Conservation (phyloP, 192 early-diverging fungal species). For the Phlyctochytrium arcticum region DNA sequence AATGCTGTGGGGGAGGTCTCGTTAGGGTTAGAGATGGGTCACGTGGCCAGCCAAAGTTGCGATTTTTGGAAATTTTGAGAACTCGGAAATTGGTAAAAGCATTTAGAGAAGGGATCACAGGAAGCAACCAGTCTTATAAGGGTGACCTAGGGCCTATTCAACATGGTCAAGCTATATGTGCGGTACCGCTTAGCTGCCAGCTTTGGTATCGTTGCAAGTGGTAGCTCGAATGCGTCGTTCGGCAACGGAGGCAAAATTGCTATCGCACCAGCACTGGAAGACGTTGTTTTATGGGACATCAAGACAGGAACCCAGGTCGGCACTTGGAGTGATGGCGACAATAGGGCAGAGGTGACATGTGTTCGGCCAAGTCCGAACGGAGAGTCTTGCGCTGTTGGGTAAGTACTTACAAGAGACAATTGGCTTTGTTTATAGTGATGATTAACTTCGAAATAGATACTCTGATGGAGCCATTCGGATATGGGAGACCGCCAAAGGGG, state of each 20-base stretch:
- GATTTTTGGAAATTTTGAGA: no score
- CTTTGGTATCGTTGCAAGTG: constrained; percentile 82
- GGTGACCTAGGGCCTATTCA: no score
- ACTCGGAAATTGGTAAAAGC: no score
- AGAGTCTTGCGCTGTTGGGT: constrained; percentile 83
- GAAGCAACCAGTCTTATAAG: no score
- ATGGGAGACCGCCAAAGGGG: constrained; percentile 58
- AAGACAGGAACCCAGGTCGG: constrained; percentile 71
- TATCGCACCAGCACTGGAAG: constrained; percentile 79
- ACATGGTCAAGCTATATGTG: constrained; percentile 45
- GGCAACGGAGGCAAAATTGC: constrained; percentile 67
- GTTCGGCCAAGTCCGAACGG: constrained; percentile 61
- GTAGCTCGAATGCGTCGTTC: constrained; percentile 65
- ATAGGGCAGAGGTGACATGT: constrained; percentile 81
- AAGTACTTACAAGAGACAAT: constrained; percentile 27
- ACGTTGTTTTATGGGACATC: constrained; percentile 79
- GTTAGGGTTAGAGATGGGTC: no score
- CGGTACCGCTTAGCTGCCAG: constrained; percentile 68
- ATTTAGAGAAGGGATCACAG: no score
- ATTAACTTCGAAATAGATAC: constrained; percentile 50
- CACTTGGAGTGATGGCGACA: constrained; percentile 78
- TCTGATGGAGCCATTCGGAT: constrained; percentile 89
- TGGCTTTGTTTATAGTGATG: neutral
- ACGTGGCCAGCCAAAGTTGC: no score
- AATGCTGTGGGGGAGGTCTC: no score